These are phyloP conservation scores for Anthoceros angustus DNA, from an alignment of 225 moss, liverwort and hornwort species.

Conservation along the genomic window DNA sequence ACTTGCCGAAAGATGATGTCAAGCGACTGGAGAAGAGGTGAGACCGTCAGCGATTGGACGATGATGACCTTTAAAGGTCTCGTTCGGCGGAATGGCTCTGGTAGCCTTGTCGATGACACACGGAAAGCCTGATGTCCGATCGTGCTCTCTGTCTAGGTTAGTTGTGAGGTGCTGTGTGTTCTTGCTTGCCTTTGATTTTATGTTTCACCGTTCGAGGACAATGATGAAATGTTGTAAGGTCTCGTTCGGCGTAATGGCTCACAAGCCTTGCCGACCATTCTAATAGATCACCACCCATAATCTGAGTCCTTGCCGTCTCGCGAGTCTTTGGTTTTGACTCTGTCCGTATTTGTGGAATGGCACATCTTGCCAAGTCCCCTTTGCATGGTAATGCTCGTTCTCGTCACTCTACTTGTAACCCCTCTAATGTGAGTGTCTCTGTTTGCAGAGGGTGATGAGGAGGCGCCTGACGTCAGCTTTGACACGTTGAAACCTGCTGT, in stretches of 20 bases:
- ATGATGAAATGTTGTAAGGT: slow-evolving; percentile 19
- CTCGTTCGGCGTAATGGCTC: slow-evolving; percentile 35
- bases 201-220: slow-evolving; percentile 7
- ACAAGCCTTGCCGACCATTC: slow-evolving; percentile 33
- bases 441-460: background rate
- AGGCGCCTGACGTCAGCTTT: background rate
- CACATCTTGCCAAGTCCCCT: background rate
- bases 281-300: slow-evolving; percentile 23
- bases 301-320: background rate
- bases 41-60: background rate
- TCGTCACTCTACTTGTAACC: background rate
- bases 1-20: slow-evolving; percentile 59
- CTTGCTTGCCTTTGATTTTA: slow-evolving; percentile 13
- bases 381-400: background rate
- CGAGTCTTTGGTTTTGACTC: background rate
- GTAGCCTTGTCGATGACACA: slow-evolving; percentile 11
- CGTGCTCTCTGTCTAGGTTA: background rate
- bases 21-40: slow-evolving; percentile 79
- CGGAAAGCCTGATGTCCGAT: slow-evolving; percentile 12
- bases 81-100: slow-evolving; percentile 15
- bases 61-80: slow-evolving; percentile 13
- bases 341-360: background rate
- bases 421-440: background rate
- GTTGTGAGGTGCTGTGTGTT: too few species aligned
- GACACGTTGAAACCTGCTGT: slow-evolving; percentile 17